Evolutionary conservation across 371 early-diverging fungal species (phyloP).

Genomic region (Mucor lusitanicus): DNA sequence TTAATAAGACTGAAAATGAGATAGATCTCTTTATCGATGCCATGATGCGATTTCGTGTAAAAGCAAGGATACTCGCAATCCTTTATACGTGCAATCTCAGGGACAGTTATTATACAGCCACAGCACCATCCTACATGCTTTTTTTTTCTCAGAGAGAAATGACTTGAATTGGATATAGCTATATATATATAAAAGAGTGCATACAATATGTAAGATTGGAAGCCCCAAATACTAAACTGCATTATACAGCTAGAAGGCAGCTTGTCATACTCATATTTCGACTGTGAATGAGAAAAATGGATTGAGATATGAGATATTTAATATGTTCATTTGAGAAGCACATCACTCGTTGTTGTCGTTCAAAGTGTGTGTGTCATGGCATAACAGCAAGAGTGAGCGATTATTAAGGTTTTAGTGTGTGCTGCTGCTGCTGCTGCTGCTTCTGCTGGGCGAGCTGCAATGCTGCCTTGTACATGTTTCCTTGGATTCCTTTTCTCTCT

Average conservation of each 20-base stretch:
- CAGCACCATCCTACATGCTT: slow-evolving; percentile 8
- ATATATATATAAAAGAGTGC: not conserved
- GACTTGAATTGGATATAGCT: not conserved
- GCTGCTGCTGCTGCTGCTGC: no score
- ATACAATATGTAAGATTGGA: not conserved
- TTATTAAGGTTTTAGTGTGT: not conserved
- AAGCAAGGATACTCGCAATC: no score
- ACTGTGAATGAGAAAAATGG: not conserved
- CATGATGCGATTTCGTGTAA: not conserved
- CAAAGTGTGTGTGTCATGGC: no score
- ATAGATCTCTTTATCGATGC: not conserved
- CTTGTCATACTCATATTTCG: not conserved
- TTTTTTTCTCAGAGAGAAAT: not conserved
- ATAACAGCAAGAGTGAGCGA: not conserved
- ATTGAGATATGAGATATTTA: not conserved
- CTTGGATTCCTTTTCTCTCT: not conserved
- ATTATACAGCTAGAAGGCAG: not conserved
- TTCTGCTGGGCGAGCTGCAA: not conserved
- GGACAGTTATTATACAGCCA: not conserved
- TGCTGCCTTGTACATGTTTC: not conserved
- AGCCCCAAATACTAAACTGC: slow-evolving; percentile 8
- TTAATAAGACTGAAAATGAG: slow-evolving; percentile 2
- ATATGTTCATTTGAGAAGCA: not conserved
- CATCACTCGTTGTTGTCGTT: no score
- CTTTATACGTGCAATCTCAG: no score